phyloP scores from a whole-genome alignment of 2,329 filamentous ascomycete species.

The Calonectria henricotiae region DNA sequence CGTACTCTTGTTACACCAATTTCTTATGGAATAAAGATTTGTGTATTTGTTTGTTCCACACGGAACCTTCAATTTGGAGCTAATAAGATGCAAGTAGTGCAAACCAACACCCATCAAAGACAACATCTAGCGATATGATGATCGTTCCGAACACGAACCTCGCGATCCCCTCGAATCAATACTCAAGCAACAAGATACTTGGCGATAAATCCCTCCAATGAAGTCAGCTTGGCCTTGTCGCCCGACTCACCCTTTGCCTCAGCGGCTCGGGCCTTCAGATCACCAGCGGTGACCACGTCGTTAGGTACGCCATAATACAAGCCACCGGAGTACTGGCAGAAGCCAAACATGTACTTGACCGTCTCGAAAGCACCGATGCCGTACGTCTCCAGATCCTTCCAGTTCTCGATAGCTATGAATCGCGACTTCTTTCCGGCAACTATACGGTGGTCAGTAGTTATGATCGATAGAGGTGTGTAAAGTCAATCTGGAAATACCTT shows the following conservation, averaged over 20 bases:
- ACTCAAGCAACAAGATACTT: conserved; percentile 47
- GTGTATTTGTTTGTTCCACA: not conserved
- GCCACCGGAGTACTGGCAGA: conserved; percentile 57
- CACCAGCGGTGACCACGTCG: conserved; percentile 47
- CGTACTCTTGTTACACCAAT: not conserved
- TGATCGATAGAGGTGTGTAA: not conserved
- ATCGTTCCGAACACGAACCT: not conserved
- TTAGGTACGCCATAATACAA: conserved; percentile 55
- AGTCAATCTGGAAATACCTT: conserved; percentile 41
- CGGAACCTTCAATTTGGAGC: not conserved
- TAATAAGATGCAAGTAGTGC: not conserved
- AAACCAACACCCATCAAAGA: not conserved
- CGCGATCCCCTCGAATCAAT: no score
- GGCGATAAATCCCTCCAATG: conserved; percentile 48
- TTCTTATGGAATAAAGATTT: not conserved
- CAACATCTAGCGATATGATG: not conserved
- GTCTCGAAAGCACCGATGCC: conserved; percentile 56
- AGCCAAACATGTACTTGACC: conserved; percentile 58
- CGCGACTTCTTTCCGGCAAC: conserved; percentile 56
- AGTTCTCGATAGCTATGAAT: conserved; percentile 54
- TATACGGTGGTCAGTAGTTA: conserved; percentile 35
- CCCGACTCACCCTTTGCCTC: conserved; percentile 50
- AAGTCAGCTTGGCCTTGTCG: conserved; percentile 46
- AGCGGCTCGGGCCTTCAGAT: conserved; percentile 53
- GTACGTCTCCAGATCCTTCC: conserved; percentile 56